Conservation (phyloP, 352 stramenopile genomes). For the Aphanomyces invadans region DNA sequence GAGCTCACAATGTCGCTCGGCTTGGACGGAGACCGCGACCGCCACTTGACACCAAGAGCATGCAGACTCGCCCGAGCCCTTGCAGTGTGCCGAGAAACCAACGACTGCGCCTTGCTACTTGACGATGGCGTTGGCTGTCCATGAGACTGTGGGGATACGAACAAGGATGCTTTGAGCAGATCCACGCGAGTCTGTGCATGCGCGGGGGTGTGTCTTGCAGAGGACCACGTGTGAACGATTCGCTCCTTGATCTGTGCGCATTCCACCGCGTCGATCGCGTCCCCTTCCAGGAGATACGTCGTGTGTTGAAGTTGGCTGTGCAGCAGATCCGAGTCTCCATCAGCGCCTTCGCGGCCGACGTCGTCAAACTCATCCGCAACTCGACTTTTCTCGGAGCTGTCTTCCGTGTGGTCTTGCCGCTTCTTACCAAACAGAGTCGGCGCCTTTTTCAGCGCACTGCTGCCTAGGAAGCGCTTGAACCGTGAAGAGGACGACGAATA, state of each 20-base stretch:
- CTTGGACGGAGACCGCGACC: not conserved
- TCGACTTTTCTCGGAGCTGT: too few relatives aligned
- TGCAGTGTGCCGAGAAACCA: not conserved
- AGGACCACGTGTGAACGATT: not conserved
- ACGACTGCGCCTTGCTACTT: not conserved
- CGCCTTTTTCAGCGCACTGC: not conserved
- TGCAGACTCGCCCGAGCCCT: slow-evolving; percentile 1
- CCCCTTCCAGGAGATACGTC: not conserved
- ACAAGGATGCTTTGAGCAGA: not conserved
- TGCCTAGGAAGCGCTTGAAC: slow-evolving; percentile 1
- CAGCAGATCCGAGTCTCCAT: not conserved
- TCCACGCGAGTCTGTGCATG: not conserved
- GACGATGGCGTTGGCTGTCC: not conserved
- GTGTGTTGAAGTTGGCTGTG: not conserved
- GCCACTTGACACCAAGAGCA: slow-evolving; percentile 7
- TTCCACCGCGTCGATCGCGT: slow-evolving; percentile 9
- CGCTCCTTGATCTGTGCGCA: slow-evolving; percentile 4
- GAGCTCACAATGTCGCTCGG: not conserved
- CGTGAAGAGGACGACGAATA: not conserved
- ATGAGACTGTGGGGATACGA: not conserved
- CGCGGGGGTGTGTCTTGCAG: not conserved
- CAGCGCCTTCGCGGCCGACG: not conserved
- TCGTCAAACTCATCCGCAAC: not conserved
- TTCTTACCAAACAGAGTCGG: not conserved
- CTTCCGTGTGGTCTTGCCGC: not conserved